Percentiles rank a stretch among this genome's conserved stretches.
Evolutionary conservation across 305 asterid species (phyloP).

Genomic region (Fraxinus velutina): DNA sequence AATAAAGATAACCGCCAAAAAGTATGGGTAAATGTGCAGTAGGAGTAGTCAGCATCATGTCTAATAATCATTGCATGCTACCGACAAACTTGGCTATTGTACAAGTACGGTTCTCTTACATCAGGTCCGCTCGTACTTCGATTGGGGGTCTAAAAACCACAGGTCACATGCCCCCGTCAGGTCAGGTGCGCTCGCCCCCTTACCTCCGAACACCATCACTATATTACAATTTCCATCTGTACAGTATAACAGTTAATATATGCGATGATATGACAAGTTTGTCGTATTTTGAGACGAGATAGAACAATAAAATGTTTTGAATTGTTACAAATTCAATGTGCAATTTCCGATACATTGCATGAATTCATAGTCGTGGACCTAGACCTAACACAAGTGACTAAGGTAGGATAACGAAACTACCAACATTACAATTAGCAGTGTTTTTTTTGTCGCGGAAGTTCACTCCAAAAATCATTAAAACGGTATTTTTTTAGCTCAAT

Average conservation of each 20-base stretch:
- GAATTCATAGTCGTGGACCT: conserved; percentile 18
- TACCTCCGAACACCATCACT: neutral
- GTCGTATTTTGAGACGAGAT: neutral
- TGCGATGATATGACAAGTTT: neutral
- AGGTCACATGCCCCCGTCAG: neutral
- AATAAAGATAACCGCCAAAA: neutral
- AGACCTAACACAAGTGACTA: neutral
- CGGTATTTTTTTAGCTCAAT: too few species aligned
- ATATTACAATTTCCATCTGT: neutral
- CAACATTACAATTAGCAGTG: neutral
- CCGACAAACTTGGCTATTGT: neutral
- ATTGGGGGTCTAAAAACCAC: neutral
- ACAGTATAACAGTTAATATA: neutral
- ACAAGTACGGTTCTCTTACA: neutral
- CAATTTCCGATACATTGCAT: neutral
- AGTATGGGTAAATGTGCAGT: neutral
- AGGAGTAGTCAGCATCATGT: conserved; percentile 11
- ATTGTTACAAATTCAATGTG: neutral
- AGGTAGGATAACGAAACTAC: neutral
- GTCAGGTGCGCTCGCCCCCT: conserved; percentile 8
- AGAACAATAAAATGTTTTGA: neutral
- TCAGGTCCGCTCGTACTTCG: neutral
- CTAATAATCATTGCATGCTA: neutral
- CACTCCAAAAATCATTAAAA: too few species aligned
- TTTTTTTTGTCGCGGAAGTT: neutral